Evolutionary conservation across 192 early-diverging fungal genomes (phyloP).

Genomic region (Coemansia sp.): DNA sequence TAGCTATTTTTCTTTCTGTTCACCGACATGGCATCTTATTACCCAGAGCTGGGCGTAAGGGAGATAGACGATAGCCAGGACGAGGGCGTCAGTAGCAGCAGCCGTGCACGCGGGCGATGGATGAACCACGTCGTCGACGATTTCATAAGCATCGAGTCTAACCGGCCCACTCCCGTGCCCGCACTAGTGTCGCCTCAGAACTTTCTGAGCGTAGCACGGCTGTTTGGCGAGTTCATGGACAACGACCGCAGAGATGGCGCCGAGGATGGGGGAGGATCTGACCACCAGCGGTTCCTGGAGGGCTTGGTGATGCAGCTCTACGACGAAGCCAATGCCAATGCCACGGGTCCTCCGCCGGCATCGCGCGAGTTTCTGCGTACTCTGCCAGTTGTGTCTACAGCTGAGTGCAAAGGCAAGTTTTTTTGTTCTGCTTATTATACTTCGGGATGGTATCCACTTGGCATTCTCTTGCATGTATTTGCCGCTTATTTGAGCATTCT

Average conservation of each 20-base stretch:
- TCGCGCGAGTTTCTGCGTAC: conserved; percentile 48
- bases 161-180: conserved; percentile 40
- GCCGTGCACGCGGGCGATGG: conserved; percentile 31
- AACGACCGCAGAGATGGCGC: conserved; percentile 4
- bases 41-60: conserved; percentile 36
- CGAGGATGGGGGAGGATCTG: conserved; percentile 3
- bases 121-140: conserved; percentile 40
- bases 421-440: background rate
- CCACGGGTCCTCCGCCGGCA: conserved; percentile 49
- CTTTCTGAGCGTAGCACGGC: conserved; percentile 39
- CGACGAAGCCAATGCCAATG: conserved; percentile 40
- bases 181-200: conserved; percentile 39
- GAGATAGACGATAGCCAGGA: conserved; percentile 32
- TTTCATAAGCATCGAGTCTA: conserved; percentile 43
- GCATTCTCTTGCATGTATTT: background rate
- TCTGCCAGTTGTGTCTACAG: conserved; percentile 13
- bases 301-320: conserved; percentile 43
- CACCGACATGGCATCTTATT: conserved; percentile 44
- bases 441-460: background rate
- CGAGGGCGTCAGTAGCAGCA: conserved; percentile 9
- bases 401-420: conserved; percentile 26
- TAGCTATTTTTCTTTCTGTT: too few species aligned
- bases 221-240: conserved; percentile 44
- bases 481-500: background rate
- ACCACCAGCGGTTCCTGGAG: conserved; percentile 49